These are phyloP conservation scores for Drosera capensis DNA, from an alignment of 148 eudicot genomes.

Conservation along the genomic window DNA sequence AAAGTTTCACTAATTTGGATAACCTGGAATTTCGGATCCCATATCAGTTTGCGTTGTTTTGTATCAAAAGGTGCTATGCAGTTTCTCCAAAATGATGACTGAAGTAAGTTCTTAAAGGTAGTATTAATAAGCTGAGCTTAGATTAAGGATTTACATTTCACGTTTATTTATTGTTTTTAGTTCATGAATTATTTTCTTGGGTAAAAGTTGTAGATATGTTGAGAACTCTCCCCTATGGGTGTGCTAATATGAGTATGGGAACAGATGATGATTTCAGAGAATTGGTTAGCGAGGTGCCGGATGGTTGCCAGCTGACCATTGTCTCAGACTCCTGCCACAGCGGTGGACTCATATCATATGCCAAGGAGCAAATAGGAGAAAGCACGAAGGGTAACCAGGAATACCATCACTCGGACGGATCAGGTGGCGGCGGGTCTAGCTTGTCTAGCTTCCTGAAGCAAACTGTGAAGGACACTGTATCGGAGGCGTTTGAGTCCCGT, in stretches of 20 bases:
- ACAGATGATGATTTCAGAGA: constrained; percentile 87
- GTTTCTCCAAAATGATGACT: no score
- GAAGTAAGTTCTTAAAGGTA: no score
- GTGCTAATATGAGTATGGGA: constrained; percentile 5
- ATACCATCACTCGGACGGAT: neutral
- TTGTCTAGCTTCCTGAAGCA: constrained; percentile 34
- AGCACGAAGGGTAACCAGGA: constrained; percentile 21
- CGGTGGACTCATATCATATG: constrained; percentile 71
- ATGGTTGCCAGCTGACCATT: constrained; percentile 73
- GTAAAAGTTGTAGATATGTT: no score
- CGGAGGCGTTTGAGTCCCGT: constrained; percentile 44
- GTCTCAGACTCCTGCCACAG: constrained; percentile 99
- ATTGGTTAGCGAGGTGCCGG: constrained; percentile 59
- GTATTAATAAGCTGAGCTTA: no score
- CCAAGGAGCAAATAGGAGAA: constrained; percentile 88
- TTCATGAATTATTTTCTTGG: no score
- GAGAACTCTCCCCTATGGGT: no score
- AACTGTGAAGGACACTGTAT: constrained; percentile 18
- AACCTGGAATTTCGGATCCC: no score
- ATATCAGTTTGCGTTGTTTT: no score
- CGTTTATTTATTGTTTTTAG: no score
- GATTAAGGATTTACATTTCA: no score
- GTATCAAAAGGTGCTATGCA: no score
- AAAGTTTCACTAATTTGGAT: no score
- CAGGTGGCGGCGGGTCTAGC: constrained; percentile 21